Base-by-base conservation (phyloP, 2,329 filamentous ascomycete species). In the Rachicladosporium sp. region DNA sequence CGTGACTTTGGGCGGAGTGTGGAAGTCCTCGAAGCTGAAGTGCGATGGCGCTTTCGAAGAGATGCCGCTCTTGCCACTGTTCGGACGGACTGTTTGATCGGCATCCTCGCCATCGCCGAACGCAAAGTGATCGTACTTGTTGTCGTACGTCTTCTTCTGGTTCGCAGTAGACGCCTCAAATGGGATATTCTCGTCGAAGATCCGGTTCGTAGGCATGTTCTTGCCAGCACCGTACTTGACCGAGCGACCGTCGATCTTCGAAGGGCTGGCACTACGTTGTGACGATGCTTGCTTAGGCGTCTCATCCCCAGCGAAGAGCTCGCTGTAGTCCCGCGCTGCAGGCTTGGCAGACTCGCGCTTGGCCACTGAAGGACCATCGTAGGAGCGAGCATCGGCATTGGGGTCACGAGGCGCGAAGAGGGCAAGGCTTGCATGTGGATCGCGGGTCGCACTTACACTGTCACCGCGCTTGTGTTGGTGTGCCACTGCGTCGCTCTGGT, bases 21-120 rank as follows among this genome's bases (percentile, higher is more conserved):
- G 67, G 52, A 93, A 93, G 62, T 94, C 87, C 45, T 85, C 76
- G 60, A 96, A 96, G 36, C 78, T 77, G 87, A 89, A 95, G 46
- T 84, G 80, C 47, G 78, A 78, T 7, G 23, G 23, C 43, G 71
- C 67, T 56, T 85, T 79, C 64, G 40, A 38, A 6, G 44, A 41
- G 34, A 82, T 84, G 46, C 49, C 40, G 51, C 44, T 29, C 35
- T 45, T 43, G 51, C 54, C 44, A 55, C 56, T 45, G 52, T 53
- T 31, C 45, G 59, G 36, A 48, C 50, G 37, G 27, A 43, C 40
- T 19, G 45, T 33, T n/a, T 43, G 42, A 21, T 31, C 40, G 31
- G 59, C 58, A 37, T 64, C 61, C 33, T 64, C 71, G 37, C 76
- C 78, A 48, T 86, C 78, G 42, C 72, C 76, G 55, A 93, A 82